Evolutionary conservation across 208 protist species (phyloP).

Genomic region (Acanthamoeba triangularis): DNA sequence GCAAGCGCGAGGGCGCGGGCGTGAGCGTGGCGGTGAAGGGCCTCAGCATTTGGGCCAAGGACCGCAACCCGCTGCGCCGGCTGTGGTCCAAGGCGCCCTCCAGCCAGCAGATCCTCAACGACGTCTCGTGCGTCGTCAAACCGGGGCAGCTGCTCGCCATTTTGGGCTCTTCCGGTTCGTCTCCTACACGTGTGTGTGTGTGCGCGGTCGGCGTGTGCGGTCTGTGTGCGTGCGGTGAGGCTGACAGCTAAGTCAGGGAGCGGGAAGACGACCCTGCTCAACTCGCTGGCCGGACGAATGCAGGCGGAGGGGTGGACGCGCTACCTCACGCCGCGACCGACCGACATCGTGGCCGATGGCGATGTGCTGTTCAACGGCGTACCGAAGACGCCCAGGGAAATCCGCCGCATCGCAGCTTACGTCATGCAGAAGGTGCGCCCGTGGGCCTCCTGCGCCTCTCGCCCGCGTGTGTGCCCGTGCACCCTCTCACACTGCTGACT

Average conservation of each 20-base stretch:
- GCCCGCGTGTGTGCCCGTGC: background rate
- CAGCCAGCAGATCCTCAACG: conserved; percentile 12
- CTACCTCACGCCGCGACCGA: conserved; percentile 24
- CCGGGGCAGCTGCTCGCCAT: conserved; percentile 80
- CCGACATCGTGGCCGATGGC: background rate
- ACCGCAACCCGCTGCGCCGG: conserved; percentile 21
- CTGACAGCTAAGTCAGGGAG: background rate
- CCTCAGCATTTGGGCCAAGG: conserved; percentile 20
- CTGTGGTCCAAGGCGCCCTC: background rate
- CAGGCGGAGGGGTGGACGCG: conserved; percentile 1
- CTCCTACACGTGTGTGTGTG: background rate
- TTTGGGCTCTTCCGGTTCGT: conserved; percentile 74
- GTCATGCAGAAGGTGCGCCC: conserved; percentile 79
- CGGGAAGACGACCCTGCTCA: conserved; percentile 60
- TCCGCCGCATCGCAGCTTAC: conserved; percentile 66
- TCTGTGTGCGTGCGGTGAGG: background rate
- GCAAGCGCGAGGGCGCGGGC: conserved; percentile 23
- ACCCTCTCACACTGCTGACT: background rate
- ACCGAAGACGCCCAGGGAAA: background rate
- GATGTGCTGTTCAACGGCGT: conserved; percentile 36
- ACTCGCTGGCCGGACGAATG: conserved; percentile 32
- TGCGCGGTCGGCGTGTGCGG: too few relatives aligned
- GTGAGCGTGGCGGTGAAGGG: conserved; percentile 31
- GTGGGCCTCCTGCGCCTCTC: too few relatives aligned
- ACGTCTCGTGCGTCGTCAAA: conserved; percentile 60